Evolutionary conservation across 257 asterid species (phyloP), one percentile per base, ranked within the genome.

Genomic region (Ballota nigra): DNA sequence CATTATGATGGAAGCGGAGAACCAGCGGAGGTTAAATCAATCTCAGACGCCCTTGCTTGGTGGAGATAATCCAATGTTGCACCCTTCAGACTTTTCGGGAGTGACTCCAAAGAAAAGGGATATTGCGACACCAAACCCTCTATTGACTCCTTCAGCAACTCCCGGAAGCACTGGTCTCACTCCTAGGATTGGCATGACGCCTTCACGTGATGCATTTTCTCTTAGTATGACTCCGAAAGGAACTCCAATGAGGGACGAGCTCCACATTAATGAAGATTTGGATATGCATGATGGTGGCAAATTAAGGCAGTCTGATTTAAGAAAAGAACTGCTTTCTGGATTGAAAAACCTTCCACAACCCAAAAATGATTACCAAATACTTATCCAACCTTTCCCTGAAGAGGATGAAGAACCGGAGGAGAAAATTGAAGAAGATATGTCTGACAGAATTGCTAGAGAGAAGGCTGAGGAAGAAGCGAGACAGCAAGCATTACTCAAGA

Each of bases 1-100:
- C 5, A 84, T 95, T 56, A 88, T 92, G 98, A 92, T 89, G 99
- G 99, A 92, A 69, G 99, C 99, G 3, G 96, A 95, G 85, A 95
- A 92, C 63, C 97, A 90, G 80, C 84, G 97, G 38, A 88, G 98
- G 81, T 63, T 92, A 86, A 89, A 75, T 31, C 88, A 81, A 31
- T 86, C 98, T 26, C 99, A 92, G 78, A 95, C 99, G 52, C 98
- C 99, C n/a, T 82, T 95, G 84, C 88, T 95, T 52, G 99, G 99
- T 58, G 99, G 98, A 29, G 96, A 92, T 15, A 95, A 95, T 71
- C 99, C 99, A 4, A 75, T 88, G 88, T 75, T 95, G 82, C 89
- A 95, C 53, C 99, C 98, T 58, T 95, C 98, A 2, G 99, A 95
- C 75, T 95, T 95, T 85, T 88, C 99, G 23, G 99, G 98, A n/a